Evolutionary conservation across 2,329 filamentous ascomycete species (phyloP), one percentile per base, ranked within the genome.

Genomic region (Rhynchosporium graminicola): DNA sequence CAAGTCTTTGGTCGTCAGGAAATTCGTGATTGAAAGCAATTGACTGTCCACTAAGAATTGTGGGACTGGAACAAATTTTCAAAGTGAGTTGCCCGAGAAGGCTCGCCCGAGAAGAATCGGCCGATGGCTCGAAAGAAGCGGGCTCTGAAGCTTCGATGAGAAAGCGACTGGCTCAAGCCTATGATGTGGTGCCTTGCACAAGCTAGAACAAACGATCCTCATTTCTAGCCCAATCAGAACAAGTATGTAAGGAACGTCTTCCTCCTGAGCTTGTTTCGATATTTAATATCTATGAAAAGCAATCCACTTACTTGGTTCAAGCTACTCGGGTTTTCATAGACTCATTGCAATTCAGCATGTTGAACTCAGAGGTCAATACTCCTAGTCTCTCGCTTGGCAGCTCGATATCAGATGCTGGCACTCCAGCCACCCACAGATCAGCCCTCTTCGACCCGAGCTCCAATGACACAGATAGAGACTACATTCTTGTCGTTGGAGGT

Each of bases 401-500:
- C 58, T 60, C 58, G 9, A 47, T 47, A 47, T 55, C 50, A 60
- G 58, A 55, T 3, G 26, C n/a, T 15, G 42, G 47, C 28, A 60
- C 58, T n/a, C 58, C 58, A 46, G 29, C 20, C 10, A 60, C 58
- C 15, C 42, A 38, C 15, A 54, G 51, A 43, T 60, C 58, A 36
- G 28, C 26, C 5, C 48, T 60, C 9, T 60, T 60, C 33, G 58
- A 55, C 31, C 38, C 45, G 33, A 36, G 13, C 31, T 43, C 47
- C 58, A 43, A 54, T 40, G 50, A 28, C 6, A n/a, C 26, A 12
- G 58, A 60, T 29, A 38, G 40, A 12, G 61, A 67, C 9, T 69
- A 65, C 29, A 72, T 72, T 58, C 61, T 80, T 70, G 79, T 82
- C 15, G 74, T 80, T 47, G 79, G 79, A 43, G 79, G 79, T 6